Evolutionary conservation across 2,329 filamentous ascomycete genomes (phyloP).

Genomic region (Cylindrodendrum hubeiense): DNA sequence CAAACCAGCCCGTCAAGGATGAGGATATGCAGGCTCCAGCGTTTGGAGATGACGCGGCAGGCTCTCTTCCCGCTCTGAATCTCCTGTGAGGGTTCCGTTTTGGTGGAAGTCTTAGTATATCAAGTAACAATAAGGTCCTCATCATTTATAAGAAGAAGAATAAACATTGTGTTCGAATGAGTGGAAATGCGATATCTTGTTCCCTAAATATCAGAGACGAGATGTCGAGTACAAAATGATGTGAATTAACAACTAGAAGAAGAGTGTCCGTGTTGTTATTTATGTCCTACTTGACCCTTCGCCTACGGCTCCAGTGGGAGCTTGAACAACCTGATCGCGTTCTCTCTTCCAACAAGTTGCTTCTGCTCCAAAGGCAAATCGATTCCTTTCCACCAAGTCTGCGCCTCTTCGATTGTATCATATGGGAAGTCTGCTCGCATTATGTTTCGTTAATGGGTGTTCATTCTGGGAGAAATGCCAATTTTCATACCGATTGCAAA

Average conservation of each 20-base stretch:
- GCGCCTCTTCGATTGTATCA: constrained; percentile 17
- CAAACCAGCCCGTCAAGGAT: not conserved
- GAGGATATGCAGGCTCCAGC: constrained; percentile 23
- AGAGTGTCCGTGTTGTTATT: not conserved
- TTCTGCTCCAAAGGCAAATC: not conserved
- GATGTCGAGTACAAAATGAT: not conserved
- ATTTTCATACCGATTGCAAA: constrained; percentile 21
- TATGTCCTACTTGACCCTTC: too few relatives aligned
- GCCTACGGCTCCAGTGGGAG: constrained; percentile 12
- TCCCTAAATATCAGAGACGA: too few relatives aligned
- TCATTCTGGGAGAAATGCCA: not conserved
- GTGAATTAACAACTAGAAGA: not conserved
- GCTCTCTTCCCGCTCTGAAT: constrained; percentile 8
- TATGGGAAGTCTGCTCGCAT: constrained; percentile 20
- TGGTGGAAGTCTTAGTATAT: not conserved
- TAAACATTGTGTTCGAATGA: too few relatives aligned
- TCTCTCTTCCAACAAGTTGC: not conserved
- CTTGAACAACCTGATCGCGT: constrained; percentile 23
- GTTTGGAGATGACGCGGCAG: not conserved
- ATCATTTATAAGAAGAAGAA: too few relatives aligned
- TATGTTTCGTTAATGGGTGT: too few relatives aligned
- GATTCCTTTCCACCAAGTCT: constrained; percentile 22
- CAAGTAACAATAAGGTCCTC: not conserved
- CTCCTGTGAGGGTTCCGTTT: not conserved
- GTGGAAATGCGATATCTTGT: too few relatives aligned